A percentile compares a stretch with the other conserved stretches of the same genome.
Evolutionary conservation across 1,139 yeast species (phyloP).

Genomic region (Yamadazyma membranifaciens): DNA sequence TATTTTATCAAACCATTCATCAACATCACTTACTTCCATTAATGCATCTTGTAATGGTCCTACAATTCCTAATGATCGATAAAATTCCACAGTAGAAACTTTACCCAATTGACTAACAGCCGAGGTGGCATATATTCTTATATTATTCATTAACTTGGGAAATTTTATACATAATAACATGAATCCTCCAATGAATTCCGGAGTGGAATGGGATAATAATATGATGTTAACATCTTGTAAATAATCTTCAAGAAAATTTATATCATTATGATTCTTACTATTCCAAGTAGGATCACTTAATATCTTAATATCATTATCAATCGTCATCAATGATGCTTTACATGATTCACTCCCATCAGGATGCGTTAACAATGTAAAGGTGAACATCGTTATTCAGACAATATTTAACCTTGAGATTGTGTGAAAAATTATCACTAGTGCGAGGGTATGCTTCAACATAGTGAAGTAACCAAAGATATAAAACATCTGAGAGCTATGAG

Average conservation of each 20-base stretch:
- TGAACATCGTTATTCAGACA: constrained; percentile 30
- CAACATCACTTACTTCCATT: constrained; percentile 73
- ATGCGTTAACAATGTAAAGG: constrained; percentile 39
- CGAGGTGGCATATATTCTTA: constrained; percentile 82
- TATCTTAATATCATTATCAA: constrained; percentile 49
- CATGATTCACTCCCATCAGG: constrained; percentile 29
- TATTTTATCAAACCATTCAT: constrained; percentile 72
- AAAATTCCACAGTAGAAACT: constrained; percentile 77
- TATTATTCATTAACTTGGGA: constrained; percentile 57
- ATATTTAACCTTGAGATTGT: neutral
- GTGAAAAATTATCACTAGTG: neutral
- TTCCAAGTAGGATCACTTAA: constrained; percentile 78
- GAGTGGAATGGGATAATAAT: constrained; percentile 81
- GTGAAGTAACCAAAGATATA: too few relatives aligned
- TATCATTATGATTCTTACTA: constrained; percentile 41
- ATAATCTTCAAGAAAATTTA: constrained; percentile 43
- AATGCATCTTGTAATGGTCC: constrained; percentile 69
- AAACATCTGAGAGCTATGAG: too few relatives aligned
- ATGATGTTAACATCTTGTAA: constrained; percentile 60
- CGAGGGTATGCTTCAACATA: neutral
- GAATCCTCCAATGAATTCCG: constrained; percentile 79
- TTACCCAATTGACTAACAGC: constrained; percentile 89
- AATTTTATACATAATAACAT: constrained; percentile 61
- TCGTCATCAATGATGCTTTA: constrained; percentile 42
- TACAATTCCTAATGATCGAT: constrained; percentile 66